These are phyloP conservation scores for Zygosaccharomyces pseudobailii DNA, from an alignment of 1,139 yeast species.

Conservation along the genomic window DNA sequence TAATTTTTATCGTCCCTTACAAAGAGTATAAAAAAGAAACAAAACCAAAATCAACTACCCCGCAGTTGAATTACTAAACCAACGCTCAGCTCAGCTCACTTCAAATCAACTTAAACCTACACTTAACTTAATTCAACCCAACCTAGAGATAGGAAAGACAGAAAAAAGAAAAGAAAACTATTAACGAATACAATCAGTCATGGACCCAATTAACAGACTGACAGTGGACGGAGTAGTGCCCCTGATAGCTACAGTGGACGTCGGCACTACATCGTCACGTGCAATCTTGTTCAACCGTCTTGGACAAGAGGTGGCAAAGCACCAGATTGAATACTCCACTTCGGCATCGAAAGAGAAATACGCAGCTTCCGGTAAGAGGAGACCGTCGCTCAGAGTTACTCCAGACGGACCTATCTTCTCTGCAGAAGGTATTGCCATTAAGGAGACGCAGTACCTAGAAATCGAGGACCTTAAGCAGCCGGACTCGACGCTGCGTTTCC, in stretches of 20 bases:
- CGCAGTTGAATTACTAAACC: too few species aligned
- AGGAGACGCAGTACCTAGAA: slow-evolving; percentile 51
- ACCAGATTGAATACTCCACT: slow-evolving; percentile 86
- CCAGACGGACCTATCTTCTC: slow-evolving; percentile 50
- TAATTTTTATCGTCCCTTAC: too few species aligned
- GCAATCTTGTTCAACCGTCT: slow-evolving; percentile 71
- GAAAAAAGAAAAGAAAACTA: too few species aligned
- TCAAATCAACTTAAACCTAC: too few species aligned
- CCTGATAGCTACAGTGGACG: slow-evolving; percentile 71
- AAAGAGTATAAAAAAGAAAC: too few species aligned
- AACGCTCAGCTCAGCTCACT: too few species aligned
- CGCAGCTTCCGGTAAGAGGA: slow-evolving; percentile 27
- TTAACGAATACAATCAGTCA: neutral
- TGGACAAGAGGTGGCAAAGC: slow-evolving; percentile 78
- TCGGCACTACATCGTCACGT: slow-evolving; percentile 94
- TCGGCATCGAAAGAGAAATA: slow-evolving; percentile 48
- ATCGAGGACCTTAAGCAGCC: slow-evolving; percentile 53
- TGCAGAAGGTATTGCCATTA: slow-evolving; percentile 68
- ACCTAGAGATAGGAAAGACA: too few species aligned
- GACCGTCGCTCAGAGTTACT: slow-evolving; percentile 36
- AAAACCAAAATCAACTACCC: too few species aligned
- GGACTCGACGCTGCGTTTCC: slow-evolving; percentile 70
- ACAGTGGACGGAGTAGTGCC: slow-evolving; percentile 34
- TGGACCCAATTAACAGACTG: slow-evolving; percentile 8
- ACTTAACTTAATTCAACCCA: too few species aligned